Base-by-base conservation (phyloP, 371 early-diverging fungal species). In the Dinochytrium kinnereticum region DNA sequence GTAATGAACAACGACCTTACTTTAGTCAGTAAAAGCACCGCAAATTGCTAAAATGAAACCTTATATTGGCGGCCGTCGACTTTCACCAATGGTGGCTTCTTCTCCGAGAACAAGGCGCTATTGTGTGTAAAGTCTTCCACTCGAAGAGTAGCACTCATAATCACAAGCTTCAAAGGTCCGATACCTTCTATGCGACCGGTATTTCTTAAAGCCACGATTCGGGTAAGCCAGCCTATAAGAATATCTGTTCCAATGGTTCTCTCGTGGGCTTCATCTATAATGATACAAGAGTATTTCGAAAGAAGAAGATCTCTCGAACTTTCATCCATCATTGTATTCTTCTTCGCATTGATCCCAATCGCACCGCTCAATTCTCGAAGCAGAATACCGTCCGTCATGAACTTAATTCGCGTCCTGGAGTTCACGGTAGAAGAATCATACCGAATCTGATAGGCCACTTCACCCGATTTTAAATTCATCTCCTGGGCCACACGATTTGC, bases 231-330 rank as follows among this genome's bases (percentile, higher is more conserved):
- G 59, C 98, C 97, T 73, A 99, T 93, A 28, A 99, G 81, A 38
- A 99, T 92, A 80, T 99, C 99, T 0, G 99, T 99, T 79, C 97
- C 98, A 55, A 98, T 84, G 55, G 94, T 96, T 69, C 99, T 90
- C 86, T 99, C 99, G 87, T 99, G 99, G 0, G 99, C 98, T 85
- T 99, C 99, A 78, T 99, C 99, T 51, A 99, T 91, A 53, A 99
- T 94, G 30, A 99, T 91, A 28, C 90, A 94, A 0, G 96, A 95
- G 80, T 99, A 99, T 79, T 94, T 90, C 19, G 91, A 87, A 33
- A 99, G 81, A 38, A 98, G 79, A 33, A 97, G 82, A 77, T 99
- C 99, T 55, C 69, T 64, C 24, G 59, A 28, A 1, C 64, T 68
- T 30, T 7, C 26, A 0, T n/a, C 31, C n/a, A 51, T n/a, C 37